phyloP scores from a whole-genome alignment of 306 rosid species.

The Citrullus mucosospermus region DNA sequence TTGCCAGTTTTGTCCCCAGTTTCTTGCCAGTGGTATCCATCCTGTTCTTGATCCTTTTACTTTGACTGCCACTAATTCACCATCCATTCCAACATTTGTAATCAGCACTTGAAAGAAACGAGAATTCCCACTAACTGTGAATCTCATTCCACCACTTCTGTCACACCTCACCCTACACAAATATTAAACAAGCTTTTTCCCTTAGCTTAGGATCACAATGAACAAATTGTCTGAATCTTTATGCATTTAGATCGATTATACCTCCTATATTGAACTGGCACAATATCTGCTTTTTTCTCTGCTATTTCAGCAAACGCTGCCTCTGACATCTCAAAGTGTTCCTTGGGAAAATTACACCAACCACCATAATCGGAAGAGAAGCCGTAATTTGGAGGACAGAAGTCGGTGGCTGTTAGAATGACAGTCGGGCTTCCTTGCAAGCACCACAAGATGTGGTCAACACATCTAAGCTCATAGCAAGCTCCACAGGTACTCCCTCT shows the following conservation, averaged over 20 bases:
- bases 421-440: slow-evolving; percentile 76
- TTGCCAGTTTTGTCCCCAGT: slow-evolving; percentile 92
- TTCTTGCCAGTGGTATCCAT: slow-evolving; percentile 90
- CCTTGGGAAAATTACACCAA: slow-evolving; percentile 89
- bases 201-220: background rate
- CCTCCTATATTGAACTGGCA: slow-evolving; percentile 94
- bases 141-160: slow-evolving; percentile 70
- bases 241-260: slow-evolving; percentile 12
- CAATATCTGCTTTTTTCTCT: slow-evolving; percentile 63
- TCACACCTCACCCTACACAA: slow-evolving; percentile 73
- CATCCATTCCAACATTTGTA: slow-evolving; percentile 74
- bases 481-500: slow-evolving; percentile 90
- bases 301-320: slow-evolving; percentile 79
- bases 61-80: slow-evolving; percentile 79
- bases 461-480: slow-evolving; percentile 89
- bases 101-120: slow-evolving; percentile 70
- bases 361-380: slow-evolving; percentile 90
- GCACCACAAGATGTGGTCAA: slow-evolving; percentile 92
- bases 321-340: slow-evolving; percentile 89
- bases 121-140: slow-evolving; percentile 57
- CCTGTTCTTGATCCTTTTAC: slow-evolving; percentile 95
- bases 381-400: slow-evolving; percentile 87
- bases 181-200: background rate
- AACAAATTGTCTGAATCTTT: background rate
- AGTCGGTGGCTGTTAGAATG: slow-evolving; percentile 83